Conservation (phyloP, 139 green algal genomes). For the Chlorella ohadii region DNA sequence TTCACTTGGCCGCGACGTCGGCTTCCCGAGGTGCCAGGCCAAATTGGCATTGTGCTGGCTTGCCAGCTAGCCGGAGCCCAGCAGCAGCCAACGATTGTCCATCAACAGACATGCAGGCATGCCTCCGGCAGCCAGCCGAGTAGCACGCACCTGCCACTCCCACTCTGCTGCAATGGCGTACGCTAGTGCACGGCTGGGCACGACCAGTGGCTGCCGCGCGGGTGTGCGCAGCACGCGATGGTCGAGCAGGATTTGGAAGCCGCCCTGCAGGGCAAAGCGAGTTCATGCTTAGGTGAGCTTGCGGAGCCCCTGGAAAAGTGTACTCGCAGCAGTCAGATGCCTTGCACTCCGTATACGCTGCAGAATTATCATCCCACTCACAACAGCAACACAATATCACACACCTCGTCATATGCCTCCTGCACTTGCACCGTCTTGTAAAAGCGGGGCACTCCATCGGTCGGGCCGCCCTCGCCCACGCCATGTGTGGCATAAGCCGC, state of each 20-base stretch:
- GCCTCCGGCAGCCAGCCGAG: no score
- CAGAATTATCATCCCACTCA: no score
- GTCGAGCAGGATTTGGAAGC: slow-evolving; percentile 74
- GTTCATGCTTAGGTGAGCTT: no score
- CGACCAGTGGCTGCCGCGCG: slow-evolving; percentile 59
- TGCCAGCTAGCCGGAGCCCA: no score
- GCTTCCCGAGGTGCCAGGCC: no score
- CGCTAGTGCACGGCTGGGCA: slow-evolving; percentile 78
- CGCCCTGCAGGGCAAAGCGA: slow-evolving; percentile 28
- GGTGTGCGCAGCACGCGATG: slow-evolving; percentile 76
- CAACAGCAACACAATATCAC: neutral
- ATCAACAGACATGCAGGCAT: no score
- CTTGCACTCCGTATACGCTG: no score
- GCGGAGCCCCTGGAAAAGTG: neutral
- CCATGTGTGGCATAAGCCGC: slow-evolving; percentile 38
- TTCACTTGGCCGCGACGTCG: no score
- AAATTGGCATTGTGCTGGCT: no score
- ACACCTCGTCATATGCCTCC: slow-evolving; percentile 31
- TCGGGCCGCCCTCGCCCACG: slow-evolving; percentile 1
- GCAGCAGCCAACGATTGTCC: no score
- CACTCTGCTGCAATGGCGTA: slow-evolving; percentile 92
- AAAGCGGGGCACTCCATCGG: slow-evolving; percentile 15
- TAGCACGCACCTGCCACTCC: slow-evolving; percentile 82
- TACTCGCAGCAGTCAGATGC: neutral
- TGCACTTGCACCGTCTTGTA: slow-evolving; percentile 42